Evolutionary conservation across 495 filamentous ascomycete species (phyloP).

Genomic region (Tetracladium setigerum): DNA sequence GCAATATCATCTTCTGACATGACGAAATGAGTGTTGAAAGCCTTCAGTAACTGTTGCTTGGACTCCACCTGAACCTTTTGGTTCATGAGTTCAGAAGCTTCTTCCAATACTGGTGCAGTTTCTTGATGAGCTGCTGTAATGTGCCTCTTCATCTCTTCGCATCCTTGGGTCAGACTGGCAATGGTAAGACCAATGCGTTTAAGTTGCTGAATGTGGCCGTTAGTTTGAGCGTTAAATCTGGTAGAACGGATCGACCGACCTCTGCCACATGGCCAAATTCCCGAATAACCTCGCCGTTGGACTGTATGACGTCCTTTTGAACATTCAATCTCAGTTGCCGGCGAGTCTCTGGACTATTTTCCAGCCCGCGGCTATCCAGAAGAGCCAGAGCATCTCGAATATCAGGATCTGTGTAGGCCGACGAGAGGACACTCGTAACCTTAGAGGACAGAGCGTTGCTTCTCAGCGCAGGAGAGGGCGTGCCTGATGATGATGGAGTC

Average conservation of each 20-base stretch:
- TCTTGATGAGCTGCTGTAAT: slow-evolving; percentile 67
- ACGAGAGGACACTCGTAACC: slow-evolving; percentile 77
- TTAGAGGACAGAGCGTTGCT: slow-evolving; percentile 61
- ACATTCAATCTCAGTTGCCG: slow-evolving; percentile 75
- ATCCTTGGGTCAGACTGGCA: slow-evolving; percentile 67
- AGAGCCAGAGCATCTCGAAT: slow-evolving; percentile 79
- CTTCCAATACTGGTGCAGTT: slow-evolving; percentile 68
- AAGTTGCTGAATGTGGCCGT: slow-evolving; percentile 56
- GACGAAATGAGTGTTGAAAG: slow-evolving; percentile 79
- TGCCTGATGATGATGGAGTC: slow-evolving; percentile 15
- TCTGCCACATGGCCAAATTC: slow-evolving; percentile 91
- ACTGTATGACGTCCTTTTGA: slow-evolving; percentile 87
- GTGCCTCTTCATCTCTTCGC: slow-evolving; percentile 71
- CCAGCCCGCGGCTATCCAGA: slow-evolving; percentile 61
- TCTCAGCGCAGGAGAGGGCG: slow-evolving; percentile 12
- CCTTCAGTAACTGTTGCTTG: slow-evolving; percentile 78
- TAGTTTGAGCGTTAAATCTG: slow-evolving; percentile 14
- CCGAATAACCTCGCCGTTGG: slow-evolving; percentile 83
- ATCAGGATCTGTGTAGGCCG: slow-evolving; percentile 87
- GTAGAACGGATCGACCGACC: slow-evolving; percentile 38
- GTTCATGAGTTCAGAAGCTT: slow-evolving; percentile 64
- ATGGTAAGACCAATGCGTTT: slow-evolving; percentile 77
- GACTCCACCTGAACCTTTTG: slow-evolving; percentile 72
- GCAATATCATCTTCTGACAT: slow-evolving; percentile 72
- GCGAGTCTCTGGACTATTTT: slow-evolving; percentile 73